phyloP scores from a whole-genome alignment of 768 basidiomycete species.

The Podaxis mareebaensis region DNA sequence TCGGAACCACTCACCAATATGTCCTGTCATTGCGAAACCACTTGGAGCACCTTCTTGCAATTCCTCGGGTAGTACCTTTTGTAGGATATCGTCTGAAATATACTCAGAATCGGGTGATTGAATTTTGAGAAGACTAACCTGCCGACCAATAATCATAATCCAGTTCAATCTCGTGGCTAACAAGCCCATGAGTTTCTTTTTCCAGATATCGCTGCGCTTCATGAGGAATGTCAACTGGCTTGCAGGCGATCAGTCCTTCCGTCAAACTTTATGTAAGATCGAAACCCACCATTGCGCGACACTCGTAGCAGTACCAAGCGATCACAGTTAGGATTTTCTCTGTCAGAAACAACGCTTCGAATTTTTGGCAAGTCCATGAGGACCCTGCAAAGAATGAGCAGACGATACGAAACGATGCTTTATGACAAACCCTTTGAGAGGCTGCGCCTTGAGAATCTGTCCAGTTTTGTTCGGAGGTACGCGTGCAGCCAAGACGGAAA shows the following conservation, averaged over 20 bases:
- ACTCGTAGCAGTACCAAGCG: conserved; percentile 71
- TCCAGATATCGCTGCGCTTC: conserved; percentile 58
- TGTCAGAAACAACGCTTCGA: conserved; percentile 56
- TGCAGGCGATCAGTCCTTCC: conserved; percentile 30
- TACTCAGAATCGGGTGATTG: conserved; percentile 3
- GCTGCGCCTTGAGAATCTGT: conserved; percentile 53
- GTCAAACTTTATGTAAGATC: conserved; percentile 12
- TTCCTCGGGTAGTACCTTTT: conserved; percentile 77
- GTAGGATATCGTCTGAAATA: conserved; percentile 78
- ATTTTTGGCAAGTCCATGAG: conserved; percentile 72
- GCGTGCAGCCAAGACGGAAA: conserved; percentile 70
- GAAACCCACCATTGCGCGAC: conserved; percentile 54
- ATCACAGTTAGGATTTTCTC: conserved; percentile 44
- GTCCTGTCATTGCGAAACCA: conserved; percentile 87
- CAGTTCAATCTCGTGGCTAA: conserved; percentile 60
- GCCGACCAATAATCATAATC: conserved; percentile 90
- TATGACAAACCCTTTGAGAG: conserved; percentile 56
- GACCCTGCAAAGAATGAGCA: conserved; percentile 36
- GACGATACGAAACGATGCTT: neutral
- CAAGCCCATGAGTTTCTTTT: conserved; percentile 55
- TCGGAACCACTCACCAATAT: conserved; percentile 69
- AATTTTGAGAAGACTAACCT: conserved; percentile 41
- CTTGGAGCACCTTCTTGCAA: conserved; percentile 78
- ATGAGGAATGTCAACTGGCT: conserved; percentile 68
- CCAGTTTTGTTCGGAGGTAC: conserved; percentile 59